Evolutionary conservation across 2,329 filamentous ascomycete genomes (phyloP).

Genomic region (Beauveria brongniartii): DNA sequence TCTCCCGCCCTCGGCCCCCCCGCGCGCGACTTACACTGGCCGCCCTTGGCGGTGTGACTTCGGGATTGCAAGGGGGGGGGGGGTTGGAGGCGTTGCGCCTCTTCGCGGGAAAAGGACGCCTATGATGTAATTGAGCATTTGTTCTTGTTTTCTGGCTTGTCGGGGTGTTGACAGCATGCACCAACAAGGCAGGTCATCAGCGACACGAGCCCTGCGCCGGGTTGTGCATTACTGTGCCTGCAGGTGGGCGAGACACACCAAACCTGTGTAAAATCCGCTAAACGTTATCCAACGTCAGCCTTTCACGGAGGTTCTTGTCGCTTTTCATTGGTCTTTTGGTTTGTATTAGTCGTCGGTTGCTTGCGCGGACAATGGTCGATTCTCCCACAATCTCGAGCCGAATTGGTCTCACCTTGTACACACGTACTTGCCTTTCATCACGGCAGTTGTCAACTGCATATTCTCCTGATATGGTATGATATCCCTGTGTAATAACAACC

Average conservation of each 20-base stretch:
- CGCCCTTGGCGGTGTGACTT: too few species aligned
- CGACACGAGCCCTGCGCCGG: not conserved
- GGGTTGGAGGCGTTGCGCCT: not conserved
- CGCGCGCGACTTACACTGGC: not conserved
- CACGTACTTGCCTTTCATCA: not conserved
- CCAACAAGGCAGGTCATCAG: not conserved
- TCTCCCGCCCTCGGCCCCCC: not conserved
- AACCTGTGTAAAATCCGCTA: not conserved
- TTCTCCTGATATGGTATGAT: too few species aligned
- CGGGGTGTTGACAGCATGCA: not conserved
- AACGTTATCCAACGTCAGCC: not conserved
- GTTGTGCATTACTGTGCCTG: not conserved
- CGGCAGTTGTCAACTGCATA: not conserved
- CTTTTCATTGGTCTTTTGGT: not conserved
- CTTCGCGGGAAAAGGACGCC: not conserved
- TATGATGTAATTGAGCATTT: not conserved
- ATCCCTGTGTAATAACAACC: too few species aligned
- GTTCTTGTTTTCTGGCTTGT: not conserved
- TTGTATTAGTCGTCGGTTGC: too few species aligned
- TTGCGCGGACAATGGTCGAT: not conserved
- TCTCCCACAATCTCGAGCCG: not conserved
- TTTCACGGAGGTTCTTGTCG: not conserved
- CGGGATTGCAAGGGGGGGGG: too few species aligned
- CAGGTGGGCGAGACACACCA: not conserved
- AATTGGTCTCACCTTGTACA: not conserved